Base-by-base conservation (phyloP, 2,329 filamentous ascomycete genomes). In the Trichoderma sp. region DNA sequence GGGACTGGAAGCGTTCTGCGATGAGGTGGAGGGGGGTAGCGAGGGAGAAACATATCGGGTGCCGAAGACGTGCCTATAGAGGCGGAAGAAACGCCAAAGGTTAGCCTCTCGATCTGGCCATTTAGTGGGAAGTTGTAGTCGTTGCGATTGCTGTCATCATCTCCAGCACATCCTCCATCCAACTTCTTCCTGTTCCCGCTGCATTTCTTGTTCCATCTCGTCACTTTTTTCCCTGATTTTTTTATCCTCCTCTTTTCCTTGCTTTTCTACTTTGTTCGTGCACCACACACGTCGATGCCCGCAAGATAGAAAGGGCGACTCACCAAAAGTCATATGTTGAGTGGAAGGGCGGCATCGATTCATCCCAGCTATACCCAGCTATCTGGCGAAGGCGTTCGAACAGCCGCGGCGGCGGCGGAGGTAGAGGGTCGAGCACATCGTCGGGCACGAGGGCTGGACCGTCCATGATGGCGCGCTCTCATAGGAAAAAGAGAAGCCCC, bases 241-340 rank as follows among this genome's bases (percentile, higher is more conserved):
- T n/a, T 30, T 20, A 5, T 36, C 23, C 15, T 36, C 28, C 9
- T 55, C 17, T 34, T 20, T 47, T 20, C 6, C 34, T 53, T 23
- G 20, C 23, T 39, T 11, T 47, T 36, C 39, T n/a, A 5, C 20
- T 23, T 20, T 43, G 30, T 20, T n/a, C 30, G 36, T 36, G 39
- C 36, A 26, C 36, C 36, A 12, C 26, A 53, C 63, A 53, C n/a
- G 20, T 28, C 30, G 53, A 26, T 26, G 32, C 53, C 32, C 39
- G 58, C 65, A 53, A 63, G 28, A 28, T 15, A 65, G 20, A 7
- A 55, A 50, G 47, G 36, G 66, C 71, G 63, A 71, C 82, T 77
- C 84, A 90, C 94, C 95, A 98, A 84, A 95, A 94, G 80, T 97
- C 94, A 82, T 97, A 98, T 76, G 91, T 93, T 65, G 88, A 88